Conservation (phyloP, 2,329 filamentous ascomycete species). For the Epichloe gansuensis region DNA sequence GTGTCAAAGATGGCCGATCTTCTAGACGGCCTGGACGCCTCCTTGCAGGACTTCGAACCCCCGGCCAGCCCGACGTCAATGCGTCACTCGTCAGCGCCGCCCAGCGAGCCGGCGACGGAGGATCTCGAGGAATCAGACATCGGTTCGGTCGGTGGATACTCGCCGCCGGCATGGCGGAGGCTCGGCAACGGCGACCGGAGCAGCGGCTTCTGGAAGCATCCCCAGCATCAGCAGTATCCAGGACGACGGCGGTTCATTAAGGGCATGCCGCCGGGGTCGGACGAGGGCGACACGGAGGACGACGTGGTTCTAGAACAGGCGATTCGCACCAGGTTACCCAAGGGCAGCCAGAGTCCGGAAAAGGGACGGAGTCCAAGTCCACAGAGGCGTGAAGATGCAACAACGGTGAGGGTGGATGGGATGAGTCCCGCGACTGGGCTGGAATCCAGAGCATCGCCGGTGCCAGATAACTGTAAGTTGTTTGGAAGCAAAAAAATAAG, state of each 20-base stretch:
- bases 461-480: constrained; percentile 37
- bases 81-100: constrained; percentile 19
- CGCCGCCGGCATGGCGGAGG: constrained; percentile 47
- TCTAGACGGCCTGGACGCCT: constrained; percentile 35
- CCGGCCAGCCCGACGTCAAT: constrained; percentile 25
- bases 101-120: constrained; percentile 23
- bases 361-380: constrained; percentile 36
- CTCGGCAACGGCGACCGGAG: constrained; percentile 46
- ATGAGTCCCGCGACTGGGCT: constrained; percentile 14
- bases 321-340: constrained; percentile 40
- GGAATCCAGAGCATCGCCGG: constrained; percentile 13
- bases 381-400: constrained; percentile 28
- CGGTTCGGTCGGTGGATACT: constrained; percentile 43
- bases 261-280: constrained; percentile 15
- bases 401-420: constrained; percentile 25
- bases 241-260: constrained; percentile 4
- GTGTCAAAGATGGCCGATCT: constrained; percentile 19
- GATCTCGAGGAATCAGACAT: constrained; percentile 32
- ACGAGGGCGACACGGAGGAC: constrained; percentile 15
- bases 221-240: constrained; percentile 1
- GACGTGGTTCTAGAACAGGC: constrained; percentile 36
- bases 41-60: constrained; percentile 42
- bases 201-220: constrained; percentile 42
- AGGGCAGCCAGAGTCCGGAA: constrained; percentile 42
- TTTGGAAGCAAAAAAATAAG: background rate